Percentiles rank a stretch among this genome's conserved stretches.
Evolutionary conservation across 2,329 filamentous ascomycete species (phyloP).

Genomic region (Arthroderma sp.): DNA sequence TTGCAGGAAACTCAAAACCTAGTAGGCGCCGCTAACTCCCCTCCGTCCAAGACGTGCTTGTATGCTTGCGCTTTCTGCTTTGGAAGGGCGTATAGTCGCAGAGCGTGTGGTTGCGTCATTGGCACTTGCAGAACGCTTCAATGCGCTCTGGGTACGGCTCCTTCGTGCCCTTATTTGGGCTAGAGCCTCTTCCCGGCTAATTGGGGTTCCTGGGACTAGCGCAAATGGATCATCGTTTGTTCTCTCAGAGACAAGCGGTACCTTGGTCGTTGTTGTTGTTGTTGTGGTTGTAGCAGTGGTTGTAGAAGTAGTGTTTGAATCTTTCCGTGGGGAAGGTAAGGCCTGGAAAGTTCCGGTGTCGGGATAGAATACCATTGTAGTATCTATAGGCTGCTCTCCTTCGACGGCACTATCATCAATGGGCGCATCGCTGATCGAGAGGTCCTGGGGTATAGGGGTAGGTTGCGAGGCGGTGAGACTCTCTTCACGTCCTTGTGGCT

Average conservation of each 20-base stretch:
- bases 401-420: background rate
- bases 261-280: constrained; percentile 17
- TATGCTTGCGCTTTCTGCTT: constrained; percentile 18
- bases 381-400: constrained; percentile 17
- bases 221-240: constrained; percentile 12
- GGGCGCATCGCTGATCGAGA: background rate
- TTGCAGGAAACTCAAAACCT: too few relatives aligned
- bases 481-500: background rate
- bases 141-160: constrained; percentile 27
- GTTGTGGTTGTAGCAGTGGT: constrained; percentile 8
- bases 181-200: constrained; percentile 35
- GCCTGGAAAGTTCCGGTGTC: constrained; percentile 31
- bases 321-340: constrained; percentile 22
- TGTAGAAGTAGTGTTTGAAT: background rate
- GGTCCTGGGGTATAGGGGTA: background rate
- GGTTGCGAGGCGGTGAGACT: background rate
- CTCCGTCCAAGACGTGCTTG: constrained; percentile 10
- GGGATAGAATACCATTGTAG: constrained; percentile 30
- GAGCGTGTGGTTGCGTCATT: constrained; percentile 21
- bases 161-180: constrained; percentile 37
- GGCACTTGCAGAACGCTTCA: constrained; percentile 28
- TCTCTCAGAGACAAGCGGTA: constrained; percentile 21
- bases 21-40: constrained; percentile 10
- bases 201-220: constrained; percentile 28
- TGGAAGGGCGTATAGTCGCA: constrained; percentile 15